Conservation (phyloP, 805 yeast species). For the Metschnikowia sp. region DNA sequence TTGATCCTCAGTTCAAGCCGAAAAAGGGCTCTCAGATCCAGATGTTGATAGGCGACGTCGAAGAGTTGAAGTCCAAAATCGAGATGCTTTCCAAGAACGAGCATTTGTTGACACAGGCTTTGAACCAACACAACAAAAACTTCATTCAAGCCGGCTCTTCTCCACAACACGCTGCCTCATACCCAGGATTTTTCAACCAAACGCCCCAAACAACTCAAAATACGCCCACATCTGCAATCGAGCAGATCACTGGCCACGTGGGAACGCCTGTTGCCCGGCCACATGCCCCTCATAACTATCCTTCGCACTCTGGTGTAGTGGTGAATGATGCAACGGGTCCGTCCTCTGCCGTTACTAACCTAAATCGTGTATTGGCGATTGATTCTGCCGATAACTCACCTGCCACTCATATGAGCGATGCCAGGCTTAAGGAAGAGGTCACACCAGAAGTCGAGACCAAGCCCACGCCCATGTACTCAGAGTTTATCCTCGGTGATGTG, state of each 20-base stretch:
- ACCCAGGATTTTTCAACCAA: slow-evolving; percentile 6
- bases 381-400: slow-evolving; percentile 33
- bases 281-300: background rate
- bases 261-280: slow-evolving; percentile 5
- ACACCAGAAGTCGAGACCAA: slow-evolving; percentile 2
- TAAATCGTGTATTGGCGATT: slow-evolving; percentile 21
- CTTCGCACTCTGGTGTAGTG: slow-evolving; percentile 2
- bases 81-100: slow-evolving; percentile 64
- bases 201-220: slow-evolving; percentile 5
- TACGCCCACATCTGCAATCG: slow-evolving; percentile 14
- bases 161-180: slow-evolving; percentile 6
- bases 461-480: slow-evolving; percentile 39
- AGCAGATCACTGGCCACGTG: slow-evolving; percentile 16
- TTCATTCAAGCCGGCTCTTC: slow-evolving; percentile 14
- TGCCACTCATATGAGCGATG: slow-evolving; percentile 12
- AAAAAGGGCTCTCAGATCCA: slow-evolving; percentile 90
- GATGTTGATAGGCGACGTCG: slow-evolving; percentile 77
- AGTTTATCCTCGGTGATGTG: slow-evolving; percentile 76
- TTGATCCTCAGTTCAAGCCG: slow-evolving; percentile 89
- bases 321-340: slow-evolving; percentile 14
- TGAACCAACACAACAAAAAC: slow-evolving; percentile 43
- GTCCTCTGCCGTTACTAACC: slow-evolving; percentile 13
- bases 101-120: slow-evolving; percentile 60
- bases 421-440: slow-evolving; percentile 3
- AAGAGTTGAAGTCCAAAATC: slow-evolving; percentile 70